These are phyloP conservation scores for Mucuna pruriens DNA, from an alignment of 306 rosid genomes.

Conservation along the genomic window DNA sequence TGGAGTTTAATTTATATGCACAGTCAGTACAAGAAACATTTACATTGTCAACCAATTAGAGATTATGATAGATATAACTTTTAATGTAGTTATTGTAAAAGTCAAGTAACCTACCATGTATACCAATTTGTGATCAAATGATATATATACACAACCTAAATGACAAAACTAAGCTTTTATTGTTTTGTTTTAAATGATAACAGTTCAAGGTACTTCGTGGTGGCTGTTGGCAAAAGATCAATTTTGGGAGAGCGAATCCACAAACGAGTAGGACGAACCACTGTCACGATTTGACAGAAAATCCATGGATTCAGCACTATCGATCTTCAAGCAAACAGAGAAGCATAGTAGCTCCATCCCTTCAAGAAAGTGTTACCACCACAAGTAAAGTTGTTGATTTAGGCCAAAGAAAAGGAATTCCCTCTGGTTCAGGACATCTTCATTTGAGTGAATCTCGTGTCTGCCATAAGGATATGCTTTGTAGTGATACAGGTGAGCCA, in stretches of 20 bases:
- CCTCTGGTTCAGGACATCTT: slow-evolving; percentile 29
- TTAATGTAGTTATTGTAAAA: neutral
- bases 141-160: neutral
- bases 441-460: slow-evolving; percentile 24
- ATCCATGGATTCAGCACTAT: slow-evolving; percentile 72
- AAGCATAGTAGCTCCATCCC: slow-evolving; percentile 35
- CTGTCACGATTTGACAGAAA: slow-evolving; percentile 35
- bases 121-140: neutral
- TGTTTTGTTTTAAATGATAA: neutral
- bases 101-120: neutral
- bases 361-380: slow-evolving; percentile 7
- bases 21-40: neutral
- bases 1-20: neutral
- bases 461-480: slow-evolving; percentile 39
- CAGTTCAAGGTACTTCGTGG: slow-evolving; percentile 69
- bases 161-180: neutral
- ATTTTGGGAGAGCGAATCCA: slow-evolving; percentile 49
- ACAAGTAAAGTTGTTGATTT: slow-evolving; percentile 21
- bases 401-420: slow-evolving; percentile 33
- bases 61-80: neutral
- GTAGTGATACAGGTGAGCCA: slow-evolving; percentile 50
- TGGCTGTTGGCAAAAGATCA: slow-evolving; percentile 62
- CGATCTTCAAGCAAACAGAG: slow-evolving; percentile 45
- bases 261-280: slow-evolving; percentile 35
- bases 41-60: neutral